Percentiles rank a stretch among this genome's conserved stretches.
Evolutionary conservation across 208 protist species (phyloP).

Genomic region (Phytomonas sp.): DNA sequence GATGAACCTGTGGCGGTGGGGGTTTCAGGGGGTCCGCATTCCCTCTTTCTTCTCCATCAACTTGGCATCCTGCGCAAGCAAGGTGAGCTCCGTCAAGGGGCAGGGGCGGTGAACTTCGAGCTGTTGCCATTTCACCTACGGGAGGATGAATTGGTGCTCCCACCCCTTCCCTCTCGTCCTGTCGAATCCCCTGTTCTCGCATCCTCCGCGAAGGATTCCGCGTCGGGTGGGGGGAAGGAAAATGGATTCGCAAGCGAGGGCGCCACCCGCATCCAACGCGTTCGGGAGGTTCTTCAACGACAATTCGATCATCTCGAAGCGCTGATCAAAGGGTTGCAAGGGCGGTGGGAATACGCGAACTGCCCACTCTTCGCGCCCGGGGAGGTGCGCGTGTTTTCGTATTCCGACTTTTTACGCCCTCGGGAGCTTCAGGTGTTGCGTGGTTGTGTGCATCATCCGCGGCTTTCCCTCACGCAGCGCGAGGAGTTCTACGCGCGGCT

Average conservation of each 20-base stretch:
- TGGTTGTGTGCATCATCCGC: slow-evolving; percentile 30
- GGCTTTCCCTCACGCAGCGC: slow-evolving; percentile 38
- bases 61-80: slow-evolving; percentile 37
- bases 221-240: not conserved
- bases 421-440: slow-evolving; percentile 23
- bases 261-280: slow-evolving; percentile 3
- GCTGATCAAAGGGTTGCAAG: slow-evolving; percentile 31
- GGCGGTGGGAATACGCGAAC: slow-evolving; percentile 19
- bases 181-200: not conserved
- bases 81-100: not conserved
- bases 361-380: slow-evolving; percentile 25
- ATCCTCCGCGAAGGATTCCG: not conserved
- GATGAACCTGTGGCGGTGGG: slow-evolving; percentile 59
- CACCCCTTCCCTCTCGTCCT: slow-evolving; percentile 7
- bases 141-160: slow-evolving; percentile 55
- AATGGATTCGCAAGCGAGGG: not conserved
- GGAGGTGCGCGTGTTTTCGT: slow-evolving; percentile 44
- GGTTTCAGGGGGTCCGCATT: slow-evolving; percentile 63
- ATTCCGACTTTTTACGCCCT: slow-evolving; percentile 41
- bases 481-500: slow-evolving; percentile 47
- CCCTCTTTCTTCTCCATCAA: slow-evolving; percentile 60
- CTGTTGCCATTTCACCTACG: slow-evolving; percentile 60
- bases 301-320: slow-evolving; percentile 35
- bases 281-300: slow-evolving; percentile 18
- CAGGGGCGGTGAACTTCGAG: slow-evolving; percentile 10